Conservation (phyloP, 495 filamentous ascomycete species). For the Niebla homalea region DNA sequence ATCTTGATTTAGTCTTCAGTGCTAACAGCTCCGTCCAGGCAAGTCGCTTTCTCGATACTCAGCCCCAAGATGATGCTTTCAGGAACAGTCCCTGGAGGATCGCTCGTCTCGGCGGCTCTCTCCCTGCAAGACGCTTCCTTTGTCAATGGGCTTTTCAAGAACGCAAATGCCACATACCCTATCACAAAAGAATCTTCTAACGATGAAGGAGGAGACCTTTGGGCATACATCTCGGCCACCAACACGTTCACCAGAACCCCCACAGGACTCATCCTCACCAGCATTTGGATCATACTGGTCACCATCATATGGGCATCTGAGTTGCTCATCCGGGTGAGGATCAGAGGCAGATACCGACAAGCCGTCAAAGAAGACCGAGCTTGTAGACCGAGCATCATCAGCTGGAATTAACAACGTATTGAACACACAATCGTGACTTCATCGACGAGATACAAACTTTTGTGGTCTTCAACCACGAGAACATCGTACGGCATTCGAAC, state of each 20-base stretch:
- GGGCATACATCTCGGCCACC: slow-evolving; percentile 50
- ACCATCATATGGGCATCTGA: slow-evolving; percentile 45
- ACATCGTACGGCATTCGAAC: no score
- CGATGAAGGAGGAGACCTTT: not conserved
- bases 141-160: slow-evolving; percentile 52
- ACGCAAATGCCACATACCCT: slow-evolving; percentile 25
- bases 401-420: not conserved
- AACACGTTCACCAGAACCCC: slow-evolving; percentile 55
- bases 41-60: slow-evolving; percentile 36
- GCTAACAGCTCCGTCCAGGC: slow-evolving; percentile 3
- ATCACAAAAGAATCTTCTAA: slow-evolving; percentile 19
- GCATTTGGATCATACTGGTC: slow-evolving; percentile 45
- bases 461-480: no score
- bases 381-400: not conserved
- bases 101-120: slow-evolving; percentile 42
- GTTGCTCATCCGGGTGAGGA: slow-evolving; percentile 48
- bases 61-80: slow-evolving; percentile 49
- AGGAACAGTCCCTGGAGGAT: slow-evolving; percentile 30
- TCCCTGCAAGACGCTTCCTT: slow-evolving; percentile 54
- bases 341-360: slow-evolving; percentile 45
- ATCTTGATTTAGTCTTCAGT: no score
- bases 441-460: no score
- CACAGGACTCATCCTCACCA: slow-evolving; percentile 50
- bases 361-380: slow-evolving; percentile 24
- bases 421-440: no score